Base-by-base conservation (phyloP, 768 basidiomycete species). In the Collybiopsis confluens region DNA sequence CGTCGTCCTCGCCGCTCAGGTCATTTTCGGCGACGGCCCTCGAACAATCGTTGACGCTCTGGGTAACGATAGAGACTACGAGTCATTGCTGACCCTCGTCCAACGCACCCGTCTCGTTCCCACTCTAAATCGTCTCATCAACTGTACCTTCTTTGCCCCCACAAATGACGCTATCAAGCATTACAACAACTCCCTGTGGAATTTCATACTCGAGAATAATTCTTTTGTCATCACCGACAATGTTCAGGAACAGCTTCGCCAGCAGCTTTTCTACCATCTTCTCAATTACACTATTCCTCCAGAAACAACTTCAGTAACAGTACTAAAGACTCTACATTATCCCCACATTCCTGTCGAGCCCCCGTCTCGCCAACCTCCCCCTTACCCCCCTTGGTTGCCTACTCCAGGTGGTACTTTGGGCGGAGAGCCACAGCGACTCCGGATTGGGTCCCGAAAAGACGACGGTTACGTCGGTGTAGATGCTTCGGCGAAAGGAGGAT, bases 211-310 rank as follows among this genome's bases (percentile, higher is more conserved):
- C 23, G 65, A 74, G 18, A 72, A 74, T 53, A 70, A 76, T 47
- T 51, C 61, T 20, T 54, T 60, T 30, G 60, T 66, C 43, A 62
- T 81, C 35, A 76, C 75, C 21, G 94, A 95, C 70, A 98, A 98
- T 66, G 73, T 94, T 27, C 81, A 92, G 54, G 85, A 90, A 62
- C 73, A 81, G 55, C 80, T 98, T 42, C 80, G 96, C 50, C 94
- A 97, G 62, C 88, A 95, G 62, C 78, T 99, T 49, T 86, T 98
- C 63, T 98, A 98, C 66, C 97, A 98, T 68, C 70, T 98, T 42
- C 76, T 98, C 59, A 97, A 98, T 68, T 83, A 83, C 66, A 82
- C 88, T 5, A 65, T 97, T 27, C 69, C 75, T 4, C 61, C 70
- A 2, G 68, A 78, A 27, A 63, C 72, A 9, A 60, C 70, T 20